Conservation (phyloP, 2,329 filamentous ascomycete genomes). For the Fusarium annulatum region DNA sequence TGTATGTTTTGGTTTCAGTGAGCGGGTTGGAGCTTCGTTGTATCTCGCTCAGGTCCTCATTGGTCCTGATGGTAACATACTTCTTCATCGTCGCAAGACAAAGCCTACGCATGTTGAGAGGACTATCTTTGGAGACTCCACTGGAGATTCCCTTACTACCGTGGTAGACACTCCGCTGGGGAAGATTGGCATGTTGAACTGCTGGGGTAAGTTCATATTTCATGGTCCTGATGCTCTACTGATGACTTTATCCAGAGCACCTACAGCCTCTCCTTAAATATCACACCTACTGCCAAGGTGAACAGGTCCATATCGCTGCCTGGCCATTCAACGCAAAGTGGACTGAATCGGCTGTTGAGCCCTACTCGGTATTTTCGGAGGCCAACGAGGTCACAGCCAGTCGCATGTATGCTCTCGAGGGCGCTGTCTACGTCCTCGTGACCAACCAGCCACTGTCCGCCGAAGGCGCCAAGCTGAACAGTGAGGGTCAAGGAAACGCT, state of each 20-base stretch:
- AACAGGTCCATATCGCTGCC: constrained; percentile 58
- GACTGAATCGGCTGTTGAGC: constrained; percentile 22
- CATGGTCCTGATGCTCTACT: background rate
- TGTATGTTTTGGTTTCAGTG: background rate
- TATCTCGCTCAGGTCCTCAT: constrained; percentile 53
- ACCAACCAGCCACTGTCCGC: constrained; percentile 59
- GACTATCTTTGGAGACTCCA: constrained; percentile 59
- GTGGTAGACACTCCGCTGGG: constrained; percentile 53
- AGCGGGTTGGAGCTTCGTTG: background rate
- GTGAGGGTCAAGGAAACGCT: constrained; percentile 47
- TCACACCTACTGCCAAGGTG: constrained; percentile 55
- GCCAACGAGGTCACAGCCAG: constrained; percentile 51
- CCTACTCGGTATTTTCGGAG: constrained; percentile 39
- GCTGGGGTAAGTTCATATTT: constrained; percentile 42
- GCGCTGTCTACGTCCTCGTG: constrained; percentile 62
- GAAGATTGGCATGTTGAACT: constrained; percentile 56
- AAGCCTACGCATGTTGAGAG: constrained; percentile 64
- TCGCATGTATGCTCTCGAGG: constrained; percentile 66
- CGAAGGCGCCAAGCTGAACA: constrained; percentile 48
- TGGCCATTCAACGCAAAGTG: constrained; percentile 52
- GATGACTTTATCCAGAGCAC: constrained; percentile 54
- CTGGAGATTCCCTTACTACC: constrained; percentile 50
- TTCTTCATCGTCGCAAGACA: constrained; percentile 58
- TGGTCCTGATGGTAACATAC: constrained; percentile 52
- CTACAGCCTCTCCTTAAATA: constrained; percentile 60